Evolutionary conservation across 2,329 filamentous ascomycete species (phyloP), one percentile per base, ranked within the genome.

Genomic region (Fusarium euwallaceae): DNA sequence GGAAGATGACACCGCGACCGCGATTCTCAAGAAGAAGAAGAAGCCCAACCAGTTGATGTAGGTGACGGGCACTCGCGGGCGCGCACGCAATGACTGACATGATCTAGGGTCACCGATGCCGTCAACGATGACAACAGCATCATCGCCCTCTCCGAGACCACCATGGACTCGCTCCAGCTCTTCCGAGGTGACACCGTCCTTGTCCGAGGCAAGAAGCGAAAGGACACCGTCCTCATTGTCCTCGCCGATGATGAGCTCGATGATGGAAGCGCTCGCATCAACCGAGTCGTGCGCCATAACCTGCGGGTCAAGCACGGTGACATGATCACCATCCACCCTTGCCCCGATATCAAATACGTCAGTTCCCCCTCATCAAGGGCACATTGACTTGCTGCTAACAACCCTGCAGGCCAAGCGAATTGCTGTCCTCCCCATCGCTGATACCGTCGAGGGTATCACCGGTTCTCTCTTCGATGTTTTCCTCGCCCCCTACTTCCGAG

Each of bases 1-100:
- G 92, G 92, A 95, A 80, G 94, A 98, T 84, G 97, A 98, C 83
- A 95, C 93, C 73, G 92, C 97, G 63, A 99, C 97, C 55, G 97
- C 97, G 78, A 99, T 99, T 80, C 91, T 99, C 81, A 98, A 98
- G 89, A 98, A 98, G 91, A 99, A 99, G 93, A 99, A 99, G 95
- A 99, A 99, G 94, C 95, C 95, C 80, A 99, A 99, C 87, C 97
- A 96, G 82, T 87, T 99, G 84, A 97, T 99, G 95, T 97, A 89
- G 84, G 92, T 85, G 79, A 8, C 43, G 51, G 34, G 62, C 39
- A 68, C 34, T 55, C 22, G 64, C n/a, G 6, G 41, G 71, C 56
- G 48, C 37, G 20, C 37, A 67, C 32, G 58, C 51, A 61, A 72
- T 70, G 73, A 70, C 71, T 83, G 60, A 80, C 74, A 59, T 45